Evolutionary conservation across 2,329 filamentous ascomycete species (phyloP), one percentile per base, ranked within the genome.

Genomic region (Xylaria sp.): DNA sequence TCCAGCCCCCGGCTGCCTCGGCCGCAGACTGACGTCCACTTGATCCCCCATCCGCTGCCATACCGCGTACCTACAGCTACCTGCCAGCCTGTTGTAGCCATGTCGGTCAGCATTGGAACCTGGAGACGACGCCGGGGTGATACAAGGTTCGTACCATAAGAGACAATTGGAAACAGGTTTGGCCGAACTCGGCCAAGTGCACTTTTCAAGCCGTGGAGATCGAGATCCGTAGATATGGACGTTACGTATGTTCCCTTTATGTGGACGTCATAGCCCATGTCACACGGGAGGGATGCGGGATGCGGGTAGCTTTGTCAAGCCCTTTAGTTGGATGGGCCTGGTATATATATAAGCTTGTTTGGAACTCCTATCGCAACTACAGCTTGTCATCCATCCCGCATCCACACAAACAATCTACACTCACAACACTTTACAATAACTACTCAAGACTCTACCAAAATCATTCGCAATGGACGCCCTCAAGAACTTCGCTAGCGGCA

Each of bases 381-480:
- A 34, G 22, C 11, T 7, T 3, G 9, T 4, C 7, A 19, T 18
- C 6, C 6, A 40, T 18, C 39, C 11, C 13, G 11, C 5, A 44
- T 29, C 18, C 17, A 17, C 9, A 16, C 19, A 19, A 7, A 18
- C 39, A 9, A 40, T 19, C n/a, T 7, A 6, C n/a, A 13, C 20
- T 22, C 37, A 40, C 18, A 38, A 16, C 34, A n/a, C 9, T 2
- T 3, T 13, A 37, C 11, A 43, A 39, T 22, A 44, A 17, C 39
- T 16, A 40, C 18, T 20, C 18, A 7, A 18, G 11, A 8, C 20
- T 39, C 24, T 11, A 11, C 24, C 11, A 6, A 26, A 13, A 47
- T 41, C 34, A 45, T 39, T 11, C 26, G 55, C 9, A n/a, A 69
- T 70, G 69, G 67, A 69, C 52, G 55, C 60, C 29, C 48, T 71